Evolutionary conservation across 108 stramenopile species (phyloP).

Genomic region (Mayamaea pseudoterrestris): DNA sequence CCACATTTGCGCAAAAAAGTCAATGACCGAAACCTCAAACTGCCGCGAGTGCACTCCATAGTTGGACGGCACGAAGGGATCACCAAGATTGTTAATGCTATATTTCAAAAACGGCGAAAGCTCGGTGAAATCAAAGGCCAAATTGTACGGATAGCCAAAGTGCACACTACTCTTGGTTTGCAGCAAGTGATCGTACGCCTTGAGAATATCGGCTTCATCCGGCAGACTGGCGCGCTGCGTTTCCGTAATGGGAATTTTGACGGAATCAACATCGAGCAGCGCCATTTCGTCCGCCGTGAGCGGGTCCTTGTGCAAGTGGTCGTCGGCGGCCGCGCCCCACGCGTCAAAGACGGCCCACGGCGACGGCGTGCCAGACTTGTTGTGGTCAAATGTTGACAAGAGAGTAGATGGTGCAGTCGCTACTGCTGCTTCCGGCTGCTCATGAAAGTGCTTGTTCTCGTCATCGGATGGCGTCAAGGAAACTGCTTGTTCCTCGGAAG

Average conservation of each 20-base stretch:
- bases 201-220: constrained; percentile 57
- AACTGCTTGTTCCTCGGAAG: too few relatives aligned
- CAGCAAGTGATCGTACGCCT: constrained; percentile 58
- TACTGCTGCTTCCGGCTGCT: neutral
- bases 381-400: constrained; percentile 8
- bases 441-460: too few relatives aligned
- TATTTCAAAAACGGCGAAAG: constrained; percentile 81
- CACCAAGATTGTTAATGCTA: constrained; percentile 82
- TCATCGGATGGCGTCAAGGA: too few relatives aligned
- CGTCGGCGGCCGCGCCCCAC: constrained; percentile 65
- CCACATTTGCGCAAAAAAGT: constrained; percentile 80
- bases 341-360: constrained; percentile 89
- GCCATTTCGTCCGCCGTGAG: constrained; percentile 28
- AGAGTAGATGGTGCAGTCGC: constrained; percentile 18
- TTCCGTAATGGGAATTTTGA: constrained; percentile 53
- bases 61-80: constrained; percentile 77
- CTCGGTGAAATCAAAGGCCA: constrained; percentile 82
- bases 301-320: constrained; percentile 23
- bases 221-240: constrained; percentile 20
- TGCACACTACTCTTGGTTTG: constrained; percentile 56
- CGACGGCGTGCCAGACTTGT: constrained; percentile 69
- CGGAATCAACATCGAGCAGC: constrained; percentile 32
- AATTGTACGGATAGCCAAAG: constrained; percentile 84
- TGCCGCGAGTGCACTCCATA: constrained; percentile 78
- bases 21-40: constrained; percentile 80